Evolutionary conservation across 2,329 filamentous ascomycete species (phyloP).

Genomic region (Hypoxylon sp.): DNA sequence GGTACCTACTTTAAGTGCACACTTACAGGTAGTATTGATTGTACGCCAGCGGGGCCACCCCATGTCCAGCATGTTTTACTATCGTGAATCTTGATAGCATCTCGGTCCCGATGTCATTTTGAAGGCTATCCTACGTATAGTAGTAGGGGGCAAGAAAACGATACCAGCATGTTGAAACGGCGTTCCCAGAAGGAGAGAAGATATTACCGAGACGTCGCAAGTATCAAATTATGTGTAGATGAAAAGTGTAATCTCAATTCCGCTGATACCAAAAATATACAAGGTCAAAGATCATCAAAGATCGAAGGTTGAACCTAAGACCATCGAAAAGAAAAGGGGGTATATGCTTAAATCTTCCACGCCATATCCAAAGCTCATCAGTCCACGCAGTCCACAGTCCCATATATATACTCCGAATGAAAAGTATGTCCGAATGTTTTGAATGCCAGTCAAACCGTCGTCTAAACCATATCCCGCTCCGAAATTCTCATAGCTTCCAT

Average conservation of each 20-base stretch:
- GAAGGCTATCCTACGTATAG: slow-evolving; percentile 15
- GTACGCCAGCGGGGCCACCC: slow-evolving; percentile 25
- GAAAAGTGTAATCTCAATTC: slow-evolving; percentile 35
- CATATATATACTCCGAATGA: slow-evolving; percentile 45
- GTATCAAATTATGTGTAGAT: slow-evolving; percentile 17
- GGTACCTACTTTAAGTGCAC: slow-evolving; percentile 27
- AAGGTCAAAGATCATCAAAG: slow-evolving; percentile 40
- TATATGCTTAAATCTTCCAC: slow-evolving; percentile 47
- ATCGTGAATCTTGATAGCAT: slow-evolving; percentile 31
- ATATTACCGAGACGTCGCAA: slow-evolving; percentile 7
- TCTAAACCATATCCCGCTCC: slow-evolving; percentile 39
- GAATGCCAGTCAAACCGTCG: slow-evolving; percentile 39
- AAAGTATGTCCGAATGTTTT: slow-evolving; percentile 41
- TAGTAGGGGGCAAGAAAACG: neutral
- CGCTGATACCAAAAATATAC: slow-evolving; percentile 47
- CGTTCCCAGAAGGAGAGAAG: neutral
- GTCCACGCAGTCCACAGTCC: slow-evolving; percentile 34
- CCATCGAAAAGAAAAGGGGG: slow-evolving; percentile 47
- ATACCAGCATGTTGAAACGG: slow-evolving; percentile 8
- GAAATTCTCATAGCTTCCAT: slow-evolving; percentile 29
- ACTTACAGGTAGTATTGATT: slow-evolving; percentile 21
- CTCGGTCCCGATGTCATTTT: slow-evolving; percentile 35
- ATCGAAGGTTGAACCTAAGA: slow-evolving; percentile 43
- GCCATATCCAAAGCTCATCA: slow-evolving; percentile 41
- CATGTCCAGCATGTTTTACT: slow-evolving; percentile 34